phyloP scores from a whole-genome alignment of 2,329 filamentous ascomycete species.

The Beauveria sp. region DNA sequence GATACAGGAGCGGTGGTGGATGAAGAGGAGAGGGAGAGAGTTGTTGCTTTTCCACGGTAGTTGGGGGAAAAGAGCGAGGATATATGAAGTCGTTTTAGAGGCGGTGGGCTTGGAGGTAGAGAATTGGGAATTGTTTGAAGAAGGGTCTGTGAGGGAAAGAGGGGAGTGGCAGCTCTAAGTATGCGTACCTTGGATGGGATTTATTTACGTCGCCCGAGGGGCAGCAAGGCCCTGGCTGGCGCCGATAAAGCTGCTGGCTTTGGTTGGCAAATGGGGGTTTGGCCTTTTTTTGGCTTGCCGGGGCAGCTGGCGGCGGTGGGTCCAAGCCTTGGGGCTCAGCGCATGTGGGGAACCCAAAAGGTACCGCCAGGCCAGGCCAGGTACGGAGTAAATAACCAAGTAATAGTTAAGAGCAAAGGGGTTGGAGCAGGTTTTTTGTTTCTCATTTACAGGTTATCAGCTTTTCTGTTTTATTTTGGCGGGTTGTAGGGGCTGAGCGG shows the following conservation, averaged over 20 bases:
- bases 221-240: background rate
- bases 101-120: background rate
- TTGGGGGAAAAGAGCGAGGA: background rate
- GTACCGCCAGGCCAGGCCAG: background rate
- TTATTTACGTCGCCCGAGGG: background rate
- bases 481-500: background rate
- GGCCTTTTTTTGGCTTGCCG: background rate
- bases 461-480: no score
- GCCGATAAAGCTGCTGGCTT: background rate
- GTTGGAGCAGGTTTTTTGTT: no score
- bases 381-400: no score
- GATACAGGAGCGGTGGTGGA: background rate
- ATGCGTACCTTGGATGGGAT: background rate
- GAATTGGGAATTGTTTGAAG: background rate
- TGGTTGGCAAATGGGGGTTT: background rate
- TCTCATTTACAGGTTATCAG: no score
- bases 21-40: background rate
- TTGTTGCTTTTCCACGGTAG: background rate
- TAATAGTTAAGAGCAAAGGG: no score
- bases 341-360: background rate
- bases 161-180: conserved; percentile 6
- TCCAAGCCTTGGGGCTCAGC: conserved; percentile 8
- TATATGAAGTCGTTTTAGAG: background rate
- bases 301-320: conserved; percentile 1
- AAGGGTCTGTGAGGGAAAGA: background rate